Conservation (phyloP, 306 rosid species). For the Albizia julibrissin region DNA sequence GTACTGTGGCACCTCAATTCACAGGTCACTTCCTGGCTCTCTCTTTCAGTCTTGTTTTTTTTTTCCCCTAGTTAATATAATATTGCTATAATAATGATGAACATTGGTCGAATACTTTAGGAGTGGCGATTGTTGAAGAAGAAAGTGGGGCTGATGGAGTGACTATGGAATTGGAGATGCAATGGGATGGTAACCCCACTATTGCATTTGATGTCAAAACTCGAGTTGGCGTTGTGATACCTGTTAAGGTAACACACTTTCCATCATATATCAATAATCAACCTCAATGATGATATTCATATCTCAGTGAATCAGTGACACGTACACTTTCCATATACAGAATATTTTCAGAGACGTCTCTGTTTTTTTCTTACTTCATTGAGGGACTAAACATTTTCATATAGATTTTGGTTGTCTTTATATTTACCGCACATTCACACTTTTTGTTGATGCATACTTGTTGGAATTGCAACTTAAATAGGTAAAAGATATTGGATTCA, state of each 20-base stretch:
- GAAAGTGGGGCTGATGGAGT: slow-evolving; percentile 60
- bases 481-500: slow-evolving; percentile 97
- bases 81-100: slow-evolving; percentile 17
- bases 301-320: too few relatives aligned
- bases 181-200: slow-evolving; percentile 94
- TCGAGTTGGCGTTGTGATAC: slow-evolving; percentile 69
- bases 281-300: background rate
- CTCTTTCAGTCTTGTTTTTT: background rate
- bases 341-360: background rate
- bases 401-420: slow-evolving; percentile 20
- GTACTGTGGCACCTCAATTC: slow-evolving; percentile 88
- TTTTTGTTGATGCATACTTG: slow-evolving; percentile 3
- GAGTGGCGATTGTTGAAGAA: slow-evolving; percentile 68
- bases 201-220: slow-evolving; percentile 80
- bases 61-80: background rate
- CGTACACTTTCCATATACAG: too few relatives aligned
- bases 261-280: background rate
- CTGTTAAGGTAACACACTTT: slow-evolving; percentile 68
- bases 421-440: slow-evolving; percentile 10
- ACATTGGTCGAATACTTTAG: slow-evolving; percentile 40
- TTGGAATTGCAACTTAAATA: slow-evolving; percentile 28
- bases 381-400: background rate
- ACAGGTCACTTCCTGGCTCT: slow-evolving; percentile 47
- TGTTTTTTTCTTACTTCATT: background rate
- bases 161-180: slow-evolving; percentile 87